Base-by-base conservation (phyloP, 2,329 filamentous ascomycete genomes). In the Pseudopithomyces chartarum region DNA sequence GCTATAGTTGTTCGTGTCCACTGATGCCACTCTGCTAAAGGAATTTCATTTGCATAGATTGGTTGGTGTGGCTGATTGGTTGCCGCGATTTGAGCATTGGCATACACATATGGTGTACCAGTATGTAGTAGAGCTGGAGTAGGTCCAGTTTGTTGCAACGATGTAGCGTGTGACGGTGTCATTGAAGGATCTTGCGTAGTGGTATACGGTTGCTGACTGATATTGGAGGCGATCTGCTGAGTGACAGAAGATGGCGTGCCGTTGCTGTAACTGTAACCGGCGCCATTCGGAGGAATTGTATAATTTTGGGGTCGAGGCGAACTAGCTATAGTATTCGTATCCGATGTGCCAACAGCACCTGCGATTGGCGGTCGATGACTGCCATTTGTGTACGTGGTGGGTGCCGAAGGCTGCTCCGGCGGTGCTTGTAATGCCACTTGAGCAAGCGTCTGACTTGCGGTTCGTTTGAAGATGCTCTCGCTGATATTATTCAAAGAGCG, bases 401-500 rank as follows among this genome's bases (percentile, higher is more conserved):
- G 50, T 36, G 63, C 47, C 2, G 60, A 44, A 3, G 61, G 55
- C 12, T 63, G 51, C 17, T 68, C 67, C 23, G 65, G 65, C 11
- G 73, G 70, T 15, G 64, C 55, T 44, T 73, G 71, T 40, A 74
- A 55, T 2, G 68, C 73, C 6, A 74, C 74, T 11, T 73, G 73
- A 4, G 77, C 77, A 3, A 78, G 71, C 13, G 78, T 78, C 33
- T 79, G 77, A n/a, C 74, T 77, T 36, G 78, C 77, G 12, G 76
- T 78, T 47, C 75, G 77, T 58, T 74, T 78, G 42, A 73, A 73
- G 39, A 79, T 73, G 63, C 73, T 79, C 19, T 78, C 76, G 53
- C 74, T 79, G 54, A 85, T 77, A 20, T 78, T 76, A n/a, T 66
- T 69, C 2, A 85, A 68, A 2, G 80, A 80, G 29, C 78, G 75